Percentiles rank a stretch among this genome's conserved stretches.
Conservation (phyloP, 306 rosid genomes). For the Cucumis melo region DNA sequence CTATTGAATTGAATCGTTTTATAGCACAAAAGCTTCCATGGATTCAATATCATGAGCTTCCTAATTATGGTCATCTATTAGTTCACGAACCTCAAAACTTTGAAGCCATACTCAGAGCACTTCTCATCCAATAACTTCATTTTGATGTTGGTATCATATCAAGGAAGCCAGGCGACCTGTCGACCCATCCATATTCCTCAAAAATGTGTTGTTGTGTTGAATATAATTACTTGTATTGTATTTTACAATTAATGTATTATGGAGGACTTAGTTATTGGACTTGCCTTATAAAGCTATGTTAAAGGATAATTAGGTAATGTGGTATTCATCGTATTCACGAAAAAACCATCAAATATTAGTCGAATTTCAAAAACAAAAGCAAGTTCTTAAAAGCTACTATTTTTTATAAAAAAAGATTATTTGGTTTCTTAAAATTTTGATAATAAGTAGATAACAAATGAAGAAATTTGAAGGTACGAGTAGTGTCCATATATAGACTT, state of each 20-base stretch:
- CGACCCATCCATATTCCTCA: background rate
- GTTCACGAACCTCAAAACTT: constrained; percentile 16
- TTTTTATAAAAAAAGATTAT: no score
- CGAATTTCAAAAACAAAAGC: no score
- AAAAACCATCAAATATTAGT: no score
- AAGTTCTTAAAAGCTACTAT: no score
- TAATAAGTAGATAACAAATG: no score
- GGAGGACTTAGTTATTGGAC: background rate
- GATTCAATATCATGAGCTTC: constrained; percentile 71
- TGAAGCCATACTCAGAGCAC: constrained; percentile 42
- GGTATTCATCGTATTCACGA: no score
- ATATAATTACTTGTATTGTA: background rate
- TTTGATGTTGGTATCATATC: background rate
- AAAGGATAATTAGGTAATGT: background rate
- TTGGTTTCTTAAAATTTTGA: no score
- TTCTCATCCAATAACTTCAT: constrained; percentile 22
- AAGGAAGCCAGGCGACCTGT: background rate
- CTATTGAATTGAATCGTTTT: constrained; percentile 31
- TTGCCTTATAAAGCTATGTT: background rate
- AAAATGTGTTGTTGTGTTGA: background rate
- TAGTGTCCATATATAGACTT: no score
- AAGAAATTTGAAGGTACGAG: no score
- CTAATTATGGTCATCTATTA: constrained; percentile 44
- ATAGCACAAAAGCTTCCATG: constrained; percentile 45
- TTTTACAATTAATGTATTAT: background rate